These are phyloP conservation scores for Cryptosporidium meleagridis DNA, from an alignment of 169 alveolate species.

Conservation along the genomic window DNA sequence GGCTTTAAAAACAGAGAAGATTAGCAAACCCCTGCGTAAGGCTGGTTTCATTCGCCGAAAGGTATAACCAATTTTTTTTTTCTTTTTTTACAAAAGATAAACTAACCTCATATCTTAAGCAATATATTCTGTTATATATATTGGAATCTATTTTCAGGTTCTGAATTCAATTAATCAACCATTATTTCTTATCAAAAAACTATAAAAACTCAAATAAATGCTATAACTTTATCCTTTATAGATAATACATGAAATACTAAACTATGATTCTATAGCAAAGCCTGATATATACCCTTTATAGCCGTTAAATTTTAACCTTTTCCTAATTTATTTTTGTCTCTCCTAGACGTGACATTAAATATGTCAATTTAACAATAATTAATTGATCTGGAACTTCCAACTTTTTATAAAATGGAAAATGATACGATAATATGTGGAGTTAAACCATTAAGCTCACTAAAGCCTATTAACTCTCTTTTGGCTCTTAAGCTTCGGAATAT, in stretches of 20 bases:
- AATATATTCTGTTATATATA: no score
- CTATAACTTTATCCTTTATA: background rate
- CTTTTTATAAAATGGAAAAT: constrained; percentile 4
- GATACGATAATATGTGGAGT: background rate
- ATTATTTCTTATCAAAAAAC: background rate
- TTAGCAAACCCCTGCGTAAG: constrained; percentile 78
- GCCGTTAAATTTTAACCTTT: background rate
- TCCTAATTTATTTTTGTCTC: constrained; percentile 21
- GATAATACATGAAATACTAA: background rate
- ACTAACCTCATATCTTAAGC: background rate
- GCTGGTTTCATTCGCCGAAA: constrained; percentile 77
- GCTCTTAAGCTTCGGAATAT: background rate
- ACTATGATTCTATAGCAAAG: background rate
- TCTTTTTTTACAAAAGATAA: no score
- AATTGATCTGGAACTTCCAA: background rate
- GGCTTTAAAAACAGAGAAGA: constrained; percentile 77
- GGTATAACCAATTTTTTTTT: constrained; percentile 74
- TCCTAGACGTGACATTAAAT: constrained; percentile 37
- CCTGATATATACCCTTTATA: background rate
- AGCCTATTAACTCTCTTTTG: constrained; percentile 46
- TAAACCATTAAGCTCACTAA: constrained; percentile 23
- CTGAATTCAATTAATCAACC: background rate
- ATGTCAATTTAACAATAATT: constrained; percentile 10
- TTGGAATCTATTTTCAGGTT: no score
- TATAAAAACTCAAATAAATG: no score